Percentiles rank a stretch among this genome's conserved stretches.
These are phyloP conservation scores for Thalassiosira mediterranea DNA, from an alignment of 352 stramenopile species.

Conservation along the genomic window DNA sequence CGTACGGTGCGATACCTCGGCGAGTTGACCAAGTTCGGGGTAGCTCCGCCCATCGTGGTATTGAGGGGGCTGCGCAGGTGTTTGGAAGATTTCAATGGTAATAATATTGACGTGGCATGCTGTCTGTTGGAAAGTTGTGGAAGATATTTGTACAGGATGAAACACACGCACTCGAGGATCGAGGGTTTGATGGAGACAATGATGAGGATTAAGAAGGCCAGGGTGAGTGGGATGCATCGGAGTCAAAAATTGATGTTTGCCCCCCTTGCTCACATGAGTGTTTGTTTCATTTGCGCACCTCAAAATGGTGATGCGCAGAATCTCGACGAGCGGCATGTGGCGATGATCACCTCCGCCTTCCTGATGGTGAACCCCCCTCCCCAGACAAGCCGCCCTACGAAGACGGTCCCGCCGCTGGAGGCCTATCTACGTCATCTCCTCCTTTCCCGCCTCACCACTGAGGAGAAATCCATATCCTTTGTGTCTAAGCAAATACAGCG, in stretches of 20 bases:
- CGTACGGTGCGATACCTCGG: slow-evolving; percentile 95
- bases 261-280: no score
- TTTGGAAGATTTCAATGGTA: slow-evolving; percentile 93
- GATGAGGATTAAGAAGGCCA: slow-evolving; percentile 94
- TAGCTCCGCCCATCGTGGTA: slow-evolving; percentile 92
- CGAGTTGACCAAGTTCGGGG: slow-evolving; percentile 96
- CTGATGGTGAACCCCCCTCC: slow-evolving; percentile 78
- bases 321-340: slow-evolving; percentile 72
- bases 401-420: slow-evolving; percentile 81
- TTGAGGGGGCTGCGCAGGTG: slow-evolving; percentile 93
- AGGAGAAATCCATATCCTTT: slow-evolving; percentile 89
- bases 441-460: slow-evolving; percentile 88
- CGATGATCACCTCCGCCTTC: slow-evolving; percentile 80
- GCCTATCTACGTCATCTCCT: slow-evolving; percentile 92
- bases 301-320: slow-evolving; percentile 42
- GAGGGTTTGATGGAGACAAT: slow-evolving; percentile 92
- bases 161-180: slow-evolving; percentile 91
- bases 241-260: no score
- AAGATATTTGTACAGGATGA: slow-evolving; percentile 93
- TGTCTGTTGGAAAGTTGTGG: slow-evolving; percentile 95
- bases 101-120: slow-evolving; percentile 96
- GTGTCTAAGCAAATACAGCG: slow-evolving; percentile 93
- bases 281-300: no score
- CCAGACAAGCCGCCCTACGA: slow-evolving; percentile 53
- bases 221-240: slow-evolving; percentile 81